A percentile compares a stretch with the other conserved stretches of the same genome.
Evolutionary conservation across 2,329 filamentous ascomycete species (phyloP).

Genomic region (Corniculantispora saksenae): DNA sequence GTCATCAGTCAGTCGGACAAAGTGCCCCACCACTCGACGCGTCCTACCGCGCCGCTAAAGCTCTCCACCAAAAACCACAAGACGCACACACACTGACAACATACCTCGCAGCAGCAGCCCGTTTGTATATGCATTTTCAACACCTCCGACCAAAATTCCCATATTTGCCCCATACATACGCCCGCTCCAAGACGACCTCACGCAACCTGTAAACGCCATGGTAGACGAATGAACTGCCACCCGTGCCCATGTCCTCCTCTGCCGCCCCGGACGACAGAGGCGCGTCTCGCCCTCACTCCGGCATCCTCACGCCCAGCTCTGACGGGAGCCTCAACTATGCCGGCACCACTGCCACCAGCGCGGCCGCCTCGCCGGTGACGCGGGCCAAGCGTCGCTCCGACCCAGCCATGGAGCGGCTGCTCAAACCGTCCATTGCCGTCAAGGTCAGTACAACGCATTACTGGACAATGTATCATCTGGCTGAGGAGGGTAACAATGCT

Average conservation of each 20-base stretch:
- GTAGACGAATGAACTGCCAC: conserved; percentile 2
- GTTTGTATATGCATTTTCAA: conserved; percentile 2
- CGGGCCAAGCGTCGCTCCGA: conserved; percentile 40
- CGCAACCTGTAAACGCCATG: not conserved
- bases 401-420: conserved; percentile 51
- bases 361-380: conserved; percentile 28
- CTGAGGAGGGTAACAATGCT: no score
- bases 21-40: conserved; percentile 4
- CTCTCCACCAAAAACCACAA: conserved; percentile 9
- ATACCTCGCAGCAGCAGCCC: not conserved
- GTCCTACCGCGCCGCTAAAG: conserved; percentile 8
- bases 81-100: conserved; percentile 5
- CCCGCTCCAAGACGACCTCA: not conserved
- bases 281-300: conserved; percentile 52
- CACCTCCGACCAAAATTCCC: not conserved
- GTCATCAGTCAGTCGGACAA: no score
- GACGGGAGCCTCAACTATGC: conserved; percentile 37
- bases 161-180: not conserved
- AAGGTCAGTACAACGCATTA: no score
- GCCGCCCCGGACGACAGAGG: conserved; percentile 38
- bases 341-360: conserved; percentile 33
- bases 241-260: conserved; percentile 34
- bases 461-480: no score
- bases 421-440: conserved; percentile 53
- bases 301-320: conserved; percentile 43